Evolutionary conservation across 1,139 yeast species (phyloP).

Genomic region (Pichia sp.): DNA sequence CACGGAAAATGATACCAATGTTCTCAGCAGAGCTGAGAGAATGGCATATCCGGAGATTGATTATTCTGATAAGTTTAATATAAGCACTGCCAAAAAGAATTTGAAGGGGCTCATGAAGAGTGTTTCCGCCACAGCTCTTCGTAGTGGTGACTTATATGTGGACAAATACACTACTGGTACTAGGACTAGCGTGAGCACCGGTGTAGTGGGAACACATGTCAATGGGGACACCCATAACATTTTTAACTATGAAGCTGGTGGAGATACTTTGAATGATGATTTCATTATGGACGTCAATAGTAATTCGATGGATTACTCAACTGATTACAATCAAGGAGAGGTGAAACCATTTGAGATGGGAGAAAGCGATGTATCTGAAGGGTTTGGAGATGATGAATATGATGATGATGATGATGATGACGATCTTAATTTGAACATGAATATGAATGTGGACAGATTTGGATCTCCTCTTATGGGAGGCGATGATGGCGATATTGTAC

Average conservation of each 20-base stretch:
- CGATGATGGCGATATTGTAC: slow-evolving; percentile 4
- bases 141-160: neutral
- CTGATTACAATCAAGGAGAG: slow-evolving; percentile 20
- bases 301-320: slow-evolving; percentile 15
- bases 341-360: slow-evolving; percentile 24
- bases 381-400: slow-evolving; percentile 15
- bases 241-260: neutral
- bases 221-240: neutral
- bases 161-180: neutral
- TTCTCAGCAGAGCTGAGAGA: no score
- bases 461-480: slow-evolving; percentile 24
- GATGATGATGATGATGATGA: slow-evolving; percentile 14
- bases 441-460: slow-evolving; percentile 14
- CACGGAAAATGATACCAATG: neutral
- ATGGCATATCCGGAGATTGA: slow-evolving; percentile 34
- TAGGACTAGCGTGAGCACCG: neutral
- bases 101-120: slow-evolving; percentile 34
- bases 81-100: slow-evolving; percentile 29
- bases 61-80: slow-evolving; percentile 49
- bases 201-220: neutral
- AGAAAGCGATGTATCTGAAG: slow-evolving; percentile 21
- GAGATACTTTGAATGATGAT: slow-evolving; percentile 5
- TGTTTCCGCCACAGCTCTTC: slow-evolving; percentile 24
- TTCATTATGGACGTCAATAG: slow-evolving; percentile 7
- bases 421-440: no score